Base-by-base conservation (phyloP, 768 basidiomycete species). In the Cyclocybe cylindracea region DNA sequence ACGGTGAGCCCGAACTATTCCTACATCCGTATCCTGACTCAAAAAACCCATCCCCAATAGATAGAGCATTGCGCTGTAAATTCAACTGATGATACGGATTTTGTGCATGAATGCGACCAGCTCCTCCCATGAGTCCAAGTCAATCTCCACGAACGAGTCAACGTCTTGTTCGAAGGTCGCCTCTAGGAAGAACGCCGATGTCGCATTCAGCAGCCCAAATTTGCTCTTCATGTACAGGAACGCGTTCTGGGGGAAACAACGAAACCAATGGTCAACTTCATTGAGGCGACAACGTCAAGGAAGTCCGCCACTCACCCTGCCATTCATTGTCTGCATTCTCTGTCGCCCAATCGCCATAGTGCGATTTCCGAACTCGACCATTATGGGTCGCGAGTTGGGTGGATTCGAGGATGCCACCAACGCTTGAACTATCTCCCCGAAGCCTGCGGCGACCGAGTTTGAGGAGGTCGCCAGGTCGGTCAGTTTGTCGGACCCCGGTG, bases 61-160 rank as follows among this genome's bases (percentile, higher is more conserved):
- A 24, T 24, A 24, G 16, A 16, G 16, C 16, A 16, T 5, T 24
- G 24, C 5, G 38, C 44, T 53, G 19, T 49, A 46, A 46, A 47
- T 43, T 59, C 46, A 66, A 29, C 45, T 50, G 24, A 66, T 59
- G 18, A 68, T 63, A 55, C 62, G 59, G 46, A 70, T 51, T 55
- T 53, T 60, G 39, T 60, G 52, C 39, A 72, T 66, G 43, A 63
- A 58, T 19, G 60, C 60, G 11, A 68, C 65, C 24, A 70, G 54
- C 51, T 73, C 71, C 55, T 72, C 71, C 70, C 71, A 70, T 42
- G 68, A 64, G 55, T 73, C 70, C 59, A 71, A 47, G 47, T 72
- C 72, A n/a, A 71, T 59, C 57, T 67, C 66, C 7, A 67, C 64
- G 51, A 61, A 71, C 33, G 53, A 46, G 5, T 62, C 64, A 10